Conservation (phyloP, 108 stramenopile species). For the Discostella stelligeroides region DNA sequence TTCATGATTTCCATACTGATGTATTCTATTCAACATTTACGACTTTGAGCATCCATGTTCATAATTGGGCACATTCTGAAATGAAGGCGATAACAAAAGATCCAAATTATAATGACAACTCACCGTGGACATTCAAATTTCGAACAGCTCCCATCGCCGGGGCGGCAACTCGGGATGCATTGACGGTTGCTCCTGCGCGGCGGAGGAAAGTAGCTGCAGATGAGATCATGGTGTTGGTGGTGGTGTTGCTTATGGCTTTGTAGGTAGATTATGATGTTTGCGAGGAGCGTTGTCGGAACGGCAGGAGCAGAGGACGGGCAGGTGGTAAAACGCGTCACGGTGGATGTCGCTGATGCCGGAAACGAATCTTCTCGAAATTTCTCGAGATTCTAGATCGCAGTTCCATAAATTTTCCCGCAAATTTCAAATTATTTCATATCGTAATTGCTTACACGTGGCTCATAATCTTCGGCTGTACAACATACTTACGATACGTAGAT, state of each 20-base stretch:
- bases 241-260: neutral
- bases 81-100: neutral
- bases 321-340: neutral
- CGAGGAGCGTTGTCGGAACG: no score
- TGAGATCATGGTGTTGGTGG: conserved; percentile 18
- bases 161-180: conserved; percentile 26
- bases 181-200: conserved; percentile 13
- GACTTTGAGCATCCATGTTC: no score
- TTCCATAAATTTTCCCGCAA: no score
- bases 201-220: conserved; percentile 28
- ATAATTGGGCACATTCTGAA: neutral
- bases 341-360: neutral
- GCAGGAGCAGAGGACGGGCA: no score
- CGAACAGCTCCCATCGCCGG: conserved; percentile 57
- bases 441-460: no score
- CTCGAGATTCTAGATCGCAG: neutral
- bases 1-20: conserved; percentile 81
- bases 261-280: neutral
- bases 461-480: no score
- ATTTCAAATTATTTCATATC: neutral
- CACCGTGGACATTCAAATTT: conserved; percentile 70
- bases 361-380: no score
- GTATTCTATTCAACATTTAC: conserved; percentile 57
- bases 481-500: no score
- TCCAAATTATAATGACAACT: neutral